These are phyloP conservation scores for Aspergillaceae sp. DNA, from an alignment of 2,329 filamentous ascomycete species.

Conservation along the genomic window DNA sequence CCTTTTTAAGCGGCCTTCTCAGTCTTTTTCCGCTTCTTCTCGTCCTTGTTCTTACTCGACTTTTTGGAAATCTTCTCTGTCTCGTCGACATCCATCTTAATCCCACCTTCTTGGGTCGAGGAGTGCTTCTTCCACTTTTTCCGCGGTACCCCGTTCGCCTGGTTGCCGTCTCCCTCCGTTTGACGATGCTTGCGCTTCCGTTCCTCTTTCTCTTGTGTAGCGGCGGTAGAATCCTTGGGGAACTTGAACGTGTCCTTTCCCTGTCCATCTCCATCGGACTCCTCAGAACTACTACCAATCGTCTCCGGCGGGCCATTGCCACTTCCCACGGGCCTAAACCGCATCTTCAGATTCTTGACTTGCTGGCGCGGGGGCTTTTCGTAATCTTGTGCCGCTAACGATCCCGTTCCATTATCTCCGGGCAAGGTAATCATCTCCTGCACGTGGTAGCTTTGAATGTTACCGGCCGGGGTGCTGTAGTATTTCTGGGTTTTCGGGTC, in stretches of 20 bases:
- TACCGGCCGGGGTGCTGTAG: constrained; percentile 14
- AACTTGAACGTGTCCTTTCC: constrained; percentile 26
- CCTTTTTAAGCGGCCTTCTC: constrained; percentile 16
- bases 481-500: constrained; percentile 29
- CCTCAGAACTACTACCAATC: constrained; percentile 28
- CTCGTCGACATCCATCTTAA: constrained; percentile 12
- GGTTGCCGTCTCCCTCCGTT: constrained; percentile 20
- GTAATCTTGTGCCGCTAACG: constrained; percentile 18
- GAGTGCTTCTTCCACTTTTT: constrained; percentile 36
- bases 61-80: constrained; percentile 18
- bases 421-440: constrained; percentile 31
- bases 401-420: constrained; percentile 15
- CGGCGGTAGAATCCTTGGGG: constrained; percentile 11
- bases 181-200: constrained; percentile 32
- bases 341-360: constrained; percentile 37
- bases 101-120: constrained; percentile 9
- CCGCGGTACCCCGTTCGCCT: constrained; percentile 17
- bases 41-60: constrained; percentile 29
- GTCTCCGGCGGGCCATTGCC: constrained; percentile 23
- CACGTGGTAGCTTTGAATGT: constrained; percentile 27
- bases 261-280: constrained; percentile 27
- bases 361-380: constrained; percentile 32
- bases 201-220: constrained; percentile 20
- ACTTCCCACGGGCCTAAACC: constrained; percentile 37
- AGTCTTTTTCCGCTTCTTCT: constrained; percentile 34